phyloP scores from a whole-genome alignment of 495 filamentous ascomycete genomes.

The Usnea hakonensis region DNA sequence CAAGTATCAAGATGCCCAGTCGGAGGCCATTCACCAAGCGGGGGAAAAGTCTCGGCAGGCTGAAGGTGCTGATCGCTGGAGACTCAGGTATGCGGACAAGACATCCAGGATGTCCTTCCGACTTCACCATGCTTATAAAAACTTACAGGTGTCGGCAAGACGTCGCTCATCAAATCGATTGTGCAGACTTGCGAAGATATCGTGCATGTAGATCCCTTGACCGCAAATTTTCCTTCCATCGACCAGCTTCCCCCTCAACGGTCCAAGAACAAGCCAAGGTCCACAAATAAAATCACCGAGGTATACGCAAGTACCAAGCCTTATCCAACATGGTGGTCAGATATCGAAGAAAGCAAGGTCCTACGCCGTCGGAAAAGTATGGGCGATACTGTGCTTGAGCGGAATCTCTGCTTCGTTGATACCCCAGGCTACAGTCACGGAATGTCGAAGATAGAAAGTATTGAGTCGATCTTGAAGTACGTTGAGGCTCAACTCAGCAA shows the following conservation, averaged over 20 bases:
- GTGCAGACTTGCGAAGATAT: constrained; percentile 94
- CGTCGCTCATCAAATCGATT: constrained; percentile 84
- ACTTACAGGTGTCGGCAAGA: constrained; percentile 63
- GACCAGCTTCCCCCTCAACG: constrained; percentile 26
- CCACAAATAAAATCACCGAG: constrained; percentile 58
- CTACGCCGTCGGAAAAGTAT: constrained; percentile 68
- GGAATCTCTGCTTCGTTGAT: constrained; percentile 94
- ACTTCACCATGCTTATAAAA: constrained; percentile 10
- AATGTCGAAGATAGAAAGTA: constrained; percentile 57
- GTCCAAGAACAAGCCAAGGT: constrained; percentile 24
- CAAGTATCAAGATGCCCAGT: constrained; percentile 89
- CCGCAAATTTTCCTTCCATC: constrained; percentile 33
- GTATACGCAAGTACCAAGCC: constrained; percentile 88
- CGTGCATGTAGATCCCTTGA: constrained; percentile 83
- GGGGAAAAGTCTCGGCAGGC: constrained; percentile 72
- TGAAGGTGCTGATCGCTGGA: constrained; percentile 86
- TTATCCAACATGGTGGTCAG: constrained; percentile 94
- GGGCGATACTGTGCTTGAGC: constrained; percentile 76
- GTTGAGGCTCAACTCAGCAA: constrained; percentile 65
- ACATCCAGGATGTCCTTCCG: neutral
- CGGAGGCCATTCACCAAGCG: constrained; percentile 84
- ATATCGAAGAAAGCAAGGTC: constrained; percentile 65
- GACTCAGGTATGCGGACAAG: constrained; percentile 54
- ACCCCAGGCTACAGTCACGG: constrained; percentile 65
- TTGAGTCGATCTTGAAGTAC: constrained; percentile 64